A percentile compares a stretch with the other conserved stretches of the same genome.
Evolutionary conservation across 139 green algal species (phyloP).

Genomic region (Picochlorum sp.): DNA sequence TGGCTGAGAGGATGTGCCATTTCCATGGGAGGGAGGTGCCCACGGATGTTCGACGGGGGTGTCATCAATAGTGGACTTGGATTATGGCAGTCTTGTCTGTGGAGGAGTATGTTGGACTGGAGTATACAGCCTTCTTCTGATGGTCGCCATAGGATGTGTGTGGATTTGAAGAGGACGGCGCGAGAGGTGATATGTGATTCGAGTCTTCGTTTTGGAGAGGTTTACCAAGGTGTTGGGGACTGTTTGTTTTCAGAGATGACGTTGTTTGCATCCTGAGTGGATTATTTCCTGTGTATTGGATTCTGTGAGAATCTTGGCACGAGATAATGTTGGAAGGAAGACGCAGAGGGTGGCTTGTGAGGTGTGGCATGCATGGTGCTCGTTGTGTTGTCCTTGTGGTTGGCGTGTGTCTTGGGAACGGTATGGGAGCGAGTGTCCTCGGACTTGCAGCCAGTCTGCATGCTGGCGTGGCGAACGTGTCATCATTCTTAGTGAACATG

Average conservation of each 20-base stretch:
- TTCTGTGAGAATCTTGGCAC: not conserved
- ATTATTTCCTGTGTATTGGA: slow-evolving; percentile 6
- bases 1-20: slow-evolving; percentile 7
- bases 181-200: not conserved
- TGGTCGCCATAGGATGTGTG: too few species aligned
- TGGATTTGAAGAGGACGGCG: too few species aligned
- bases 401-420: slow-evolving; percentile 13
- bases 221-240: slow-evolving; percentile 11
- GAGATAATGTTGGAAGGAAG: not conserved
- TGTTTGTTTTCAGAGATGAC: slow-evolving; percentile 15
- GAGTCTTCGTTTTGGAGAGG: not conserved
- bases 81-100: slow-evolving; percentile 12
- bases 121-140: too few species aligned
- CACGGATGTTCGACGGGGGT: slow-evolving; percentile 3
- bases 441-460: slow-evolving; percentile 1
- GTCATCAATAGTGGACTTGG: slow-evolving; percentile 15
- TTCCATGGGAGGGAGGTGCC: slow-evolving; percentile 3
- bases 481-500: slow-evolving; percentile 1
- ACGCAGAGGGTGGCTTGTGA: not conserved
- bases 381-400: slow-evolving; percentile 4
- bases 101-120: slow-evolving; percentile 5
- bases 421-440: slow-evolving; percentile 11
- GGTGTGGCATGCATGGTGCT: slow-evolving; percentile 17
- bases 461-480: slow-evolving; percentile 5
- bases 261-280: slow-evolving; percentile 6